phyloP scores from a whole-genome alignment of 2,329 filamentous ascomycete species.

The Aureobasidium vineae region DNA sequence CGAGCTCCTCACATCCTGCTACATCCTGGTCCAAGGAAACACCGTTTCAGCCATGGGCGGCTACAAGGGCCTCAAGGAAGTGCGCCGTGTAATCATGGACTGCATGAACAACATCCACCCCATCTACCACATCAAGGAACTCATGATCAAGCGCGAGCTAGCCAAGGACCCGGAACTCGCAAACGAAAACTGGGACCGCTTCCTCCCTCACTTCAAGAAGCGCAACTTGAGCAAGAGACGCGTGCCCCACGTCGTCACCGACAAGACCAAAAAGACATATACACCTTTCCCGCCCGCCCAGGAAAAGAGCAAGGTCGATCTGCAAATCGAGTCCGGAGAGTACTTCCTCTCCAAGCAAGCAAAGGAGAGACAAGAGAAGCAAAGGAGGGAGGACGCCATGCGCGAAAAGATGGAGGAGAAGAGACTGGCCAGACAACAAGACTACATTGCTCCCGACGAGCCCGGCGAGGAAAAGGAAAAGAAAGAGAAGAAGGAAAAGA shows the following conservation, averaged over 20 bases:
- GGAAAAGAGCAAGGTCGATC: constrained; percentile 98
- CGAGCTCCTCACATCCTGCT: constrained; percentile 85
- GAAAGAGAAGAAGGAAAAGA: constrained; percentile 47
- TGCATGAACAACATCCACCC: constrained; percentile 94
- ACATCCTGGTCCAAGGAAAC: constrained; percentile 95
- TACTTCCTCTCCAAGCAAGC: constrained; percentile 94
- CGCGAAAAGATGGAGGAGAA: constrained; percentile 85
- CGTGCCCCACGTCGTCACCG: constrained; percentile 78
- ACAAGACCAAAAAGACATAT: constrained; percentile 92
- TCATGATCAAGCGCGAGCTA: constrained; percentile 91
- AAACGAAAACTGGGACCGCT: constrained; percentile 91
- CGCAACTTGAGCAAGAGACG: constrained; percentile 80
- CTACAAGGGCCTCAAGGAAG: constrained; percentile 90
- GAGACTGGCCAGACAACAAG: constrained; percentile 77
- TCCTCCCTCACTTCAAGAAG: constrained; percentile 97
- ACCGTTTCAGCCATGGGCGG: constrained; percentile 90
- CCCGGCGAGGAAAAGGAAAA: constrained; percentile 51
- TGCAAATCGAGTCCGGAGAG: constrained; percentile 96
- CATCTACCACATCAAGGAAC: constrained; percentile 90
- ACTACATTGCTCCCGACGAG: constrained; percentile 86
- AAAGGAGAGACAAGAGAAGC: constrained; percentile 77
- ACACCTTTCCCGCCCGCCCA: constrained; percentile 95
- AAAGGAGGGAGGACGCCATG: constrained; percentile 80
- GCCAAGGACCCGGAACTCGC: constrained; percentile 84
- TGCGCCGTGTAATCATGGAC: constrained; percentile 84